Base-by-base conservation (phyloP, 305 asterid species). In the Fraxinus latifolia region DNA sequence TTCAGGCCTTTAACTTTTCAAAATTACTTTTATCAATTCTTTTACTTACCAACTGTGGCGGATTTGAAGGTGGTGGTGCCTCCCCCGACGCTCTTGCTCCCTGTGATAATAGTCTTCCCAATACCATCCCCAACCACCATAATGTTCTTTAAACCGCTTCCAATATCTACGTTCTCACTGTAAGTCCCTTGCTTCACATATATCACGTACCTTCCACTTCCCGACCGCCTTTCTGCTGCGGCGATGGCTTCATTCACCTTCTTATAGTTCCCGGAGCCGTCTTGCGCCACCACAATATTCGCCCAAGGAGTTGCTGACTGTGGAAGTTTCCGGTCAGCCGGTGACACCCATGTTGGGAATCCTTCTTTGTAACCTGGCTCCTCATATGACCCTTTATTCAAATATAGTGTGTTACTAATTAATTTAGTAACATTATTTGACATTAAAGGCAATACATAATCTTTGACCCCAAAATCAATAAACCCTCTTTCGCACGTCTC, bases 91-190 rank as follows among this genome's bases (percentile, higher is more conserved):
- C 99, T 95, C 44, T 82, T 85, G 83, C 98, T 94, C 36, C 99
- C 98, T 77, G 97, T 94, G 79, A 95, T 94, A 17, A 94, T 87
- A 0, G 98, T 95, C 82, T 79, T 90, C 78, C 98, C 99, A 72
- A 93, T 95, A 0, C 98, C 99, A 82, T 93, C 99, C 32, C 98
- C 99, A 74, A 93, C 78, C 79, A 95, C 71, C 97, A 92, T 94
- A 0, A 95, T 87, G 86, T 94, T 92, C 89, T 76, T 83, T 86
- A 90, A 80, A 42, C 75, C 79, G 5, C 19, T 77, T 58, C 94
- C 97, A 42, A 95, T 89, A 1, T 90, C 87, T 82, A 95, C 97
- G 81, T 90, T 94, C 85, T 95, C 99, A 25, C 60, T 84, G 29
- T 95, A 95, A 6, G 86, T 88, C 79, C 99, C 99, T 11, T 84